Conservation (phyloP, 768 basidiomycete species). For the Lyophyllum decastes region DNA sequence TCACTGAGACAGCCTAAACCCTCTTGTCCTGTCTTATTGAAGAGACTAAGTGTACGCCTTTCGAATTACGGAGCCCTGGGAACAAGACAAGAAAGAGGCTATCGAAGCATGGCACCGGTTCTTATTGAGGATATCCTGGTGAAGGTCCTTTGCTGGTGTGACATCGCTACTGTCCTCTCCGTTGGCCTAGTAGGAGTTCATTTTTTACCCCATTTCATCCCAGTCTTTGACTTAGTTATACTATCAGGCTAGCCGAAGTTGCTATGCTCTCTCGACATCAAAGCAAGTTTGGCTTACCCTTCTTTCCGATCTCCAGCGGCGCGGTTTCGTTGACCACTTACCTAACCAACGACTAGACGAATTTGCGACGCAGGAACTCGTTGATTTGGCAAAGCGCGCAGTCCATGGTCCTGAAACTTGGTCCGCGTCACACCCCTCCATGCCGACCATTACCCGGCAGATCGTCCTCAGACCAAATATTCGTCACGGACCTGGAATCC, state of each 20-base stretch:
- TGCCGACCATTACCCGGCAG: neutral
- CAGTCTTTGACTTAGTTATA: neutral
- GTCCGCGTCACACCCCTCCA: neutral
- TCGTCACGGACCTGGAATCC: neutral
- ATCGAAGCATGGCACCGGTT: neutral
- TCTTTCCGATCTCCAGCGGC: neutral
- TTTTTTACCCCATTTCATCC: neutral
- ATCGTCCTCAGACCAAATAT: neutral
- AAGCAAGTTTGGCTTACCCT: constrained; percentile 17
- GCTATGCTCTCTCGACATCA: constrained; percentile 47
- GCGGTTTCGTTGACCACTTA: constrained; percentile 4
- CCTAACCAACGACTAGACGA: neutral
- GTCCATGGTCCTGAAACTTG: neutral
- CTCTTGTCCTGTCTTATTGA: too few species aligned
- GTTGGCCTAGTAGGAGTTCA: neutral
- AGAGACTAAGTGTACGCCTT: too few species aligned
- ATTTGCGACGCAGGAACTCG: neutral
- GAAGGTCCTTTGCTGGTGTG: constrained; percentile 1
- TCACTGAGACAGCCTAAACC: too few species aligned
- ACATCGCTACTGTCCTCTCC: constrained; percentile 1
- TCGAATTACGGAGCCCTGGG: too few species aligned
- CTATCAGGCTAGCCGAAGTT: neutral
- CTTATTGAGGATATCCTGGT: constrained; percentile 6
- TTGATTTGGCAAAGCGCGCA: constrained; percentile 6
- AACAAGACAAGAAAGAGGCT: too few species aligned